Conservation (phyloP, 108 stramenopile species). For the Skeletonema tropicum region DNA sequence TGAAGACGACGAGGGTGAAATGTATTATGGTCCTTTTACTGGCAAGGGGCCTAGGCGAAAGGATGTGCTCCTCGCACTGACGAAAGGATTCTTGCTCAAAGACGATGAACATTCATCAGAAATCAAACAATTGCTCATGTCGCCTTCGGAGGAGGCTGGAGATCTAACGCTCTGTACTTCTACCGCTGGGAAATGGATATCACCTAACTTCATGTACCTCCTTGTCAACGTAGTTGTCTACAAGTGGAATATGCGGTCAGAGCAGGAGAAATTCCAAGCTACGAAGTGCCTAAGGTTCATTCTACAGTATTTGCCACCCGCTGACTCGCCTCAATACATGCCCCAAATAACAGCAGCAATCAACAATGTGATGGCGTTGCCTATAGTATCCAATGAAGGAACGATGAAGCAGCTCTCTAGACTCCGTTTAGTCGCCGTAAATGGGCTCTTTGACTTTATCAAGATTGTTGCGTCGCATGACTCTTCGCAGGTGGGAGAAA, state of each 20-base stretch:
- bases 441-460: conserved; percentile 66
- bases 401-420: conserved; percentile 3
- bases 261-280: conserved; percentile 57
- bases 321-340: conserved; percentile 70
- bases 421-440: conserved; percentile 60
- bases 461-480: conserved; percentile 56
- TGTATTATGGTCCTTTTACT: conserved; percentile 29
- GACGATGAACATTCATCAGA: conserved; percentile 15
- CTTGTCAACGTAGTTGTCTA: conserved; percentile 76
- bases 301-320: conserved; percentile 55
- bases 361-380: conserved; percentile 62
- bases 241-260: conserved; percentile 53
- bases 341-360: conserved; percentile 77
- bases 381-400: neutral
- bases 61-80: conserved; percentile 41
- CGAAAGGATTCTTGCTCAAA: conserved; percentile 37
- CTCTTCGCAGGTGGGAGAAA: conserved; percentile 56
- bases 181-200: conserved; percentile 62
- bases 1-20: conserved; percentile 43
- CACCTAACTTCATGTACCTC: conserved; percentile 79
- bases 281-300: conserved; percentile 58
- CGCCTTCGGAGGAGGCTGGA: conserved; percentile 21
- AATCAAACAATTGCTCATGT: conserved; percentile 19
- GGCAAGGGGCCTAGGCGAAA: conserved; percentile 16
- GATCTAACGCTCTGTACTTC: conserved; percentile 22